phyloP scores from a whole-genome alignment of 768 basidiomycete genomes.

The Tricholoma terreum region DNA sequence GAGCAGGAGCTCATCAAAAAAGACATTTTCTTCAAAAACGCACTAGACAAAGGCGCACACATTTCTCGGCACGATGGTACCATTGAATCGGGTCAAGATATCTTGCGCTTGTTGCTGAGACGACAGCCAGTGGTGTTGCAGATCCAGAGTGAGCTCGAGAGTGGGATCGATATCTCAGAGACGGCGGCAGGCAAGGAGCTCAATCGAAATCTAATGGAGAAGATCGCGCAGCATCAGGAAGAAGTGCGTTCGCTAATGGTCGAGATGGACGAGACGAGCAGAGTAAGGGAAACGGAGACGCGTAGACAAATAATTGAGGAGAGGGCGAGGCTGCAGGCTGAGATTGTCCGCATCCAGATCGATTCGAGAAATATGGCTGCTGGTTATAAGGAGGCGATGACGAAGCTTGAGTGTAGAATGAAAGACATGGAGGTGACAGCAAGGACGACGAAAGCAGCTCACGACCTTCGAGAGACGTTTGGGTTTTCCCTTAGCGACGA shows the following conservation, averaged over 20 bases:
- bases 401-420: slow-evolving; percentile 26
- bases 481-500: background rate
- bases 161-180: slow-evolving; percentile 44
- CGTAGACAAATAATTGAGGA: slow-evolving; percentile 43
- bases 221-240: slow-evolving; percentile 42
- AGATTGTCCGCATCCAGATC: slow-evolving; percentile 39
- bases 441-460: slow-evolving; percentile 11
- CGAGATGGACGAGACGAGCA: slow-evolving; percentile 46
- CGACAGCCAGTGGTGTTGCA: slow-evolving; percentile 41
- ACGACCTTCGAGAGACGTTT: slow-evolving; percentile 1
- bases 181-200: slow-evolving; percentile 55
- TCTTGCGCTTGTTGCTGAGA: slow-evolving; percentile 41
- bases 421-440: slow-evolving; percentile 19
- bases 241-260: slow-evolving; percentile 45
- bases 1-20: slow-evolving; percentile 42
- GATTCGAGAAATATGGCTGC: slow-evolving; percentile 40
- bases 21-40: slow-evolving; percentile 50
- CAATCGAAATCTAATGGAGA: slow-evolving; percentile 44
- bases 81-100: slow-evolving; percentile 35
- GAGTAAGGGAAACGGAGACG: slow-evolving; percentile 45
- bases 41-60: slow-evolving; percentile 45
- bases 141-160: slow-evolving; percentile 54
- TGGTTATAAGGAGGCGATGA: slow-evolving; percentile 36
- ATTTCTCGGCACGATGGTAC: slow-evolving; percentile 42
- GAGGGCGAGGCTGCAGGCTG: slow-evolving; percentile 39